Evolutionary conservation across 2,329 filamentous ascomycete species (phyloP).

Genomic region (Myriosclerotinia duriaeana): DNA sequence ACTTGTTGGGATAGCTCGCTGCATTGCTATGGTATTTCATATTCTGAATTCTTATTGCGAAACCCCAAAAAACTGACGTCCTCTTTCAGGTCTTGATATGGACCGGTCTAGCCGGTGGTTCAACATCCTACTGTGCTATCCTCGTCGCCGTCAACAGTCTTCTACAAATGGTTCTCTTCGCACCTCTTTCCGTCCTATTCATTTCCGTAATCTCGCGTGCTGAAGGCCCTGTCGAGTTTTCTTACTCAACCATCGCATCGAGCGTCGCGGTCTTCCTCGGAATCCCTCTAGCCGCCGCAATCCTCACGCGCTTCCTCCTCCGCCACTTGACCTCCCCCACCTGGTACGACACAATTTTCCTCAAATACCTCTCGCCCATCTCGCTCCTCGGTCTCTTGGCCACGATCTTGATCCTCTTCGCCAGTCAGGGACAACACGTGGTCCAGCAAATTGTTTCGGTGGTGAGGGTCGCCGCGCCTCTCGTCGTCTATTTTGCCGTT

Average conservation of each 20-base stretch:
- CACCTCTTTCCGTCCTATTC: constrained; percentile 64
- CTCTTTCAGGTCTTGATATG: constrained; percentile 59
- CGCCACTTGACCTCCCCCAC: constrained; percentile 53
- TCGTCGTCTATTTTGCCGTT: constrained; percentile 76
- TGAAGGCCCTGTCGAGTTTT: constrained; percentile 45
- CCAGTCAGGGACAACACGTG: constrained; percentile 73
- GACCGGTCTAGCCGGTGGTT: constrained; percentile 74
- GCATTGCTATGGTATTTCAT: constrained; percentile 74
- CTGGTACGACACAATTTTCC: constrained; percentile 68
- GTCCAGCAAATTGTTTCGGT: constrained; percentile 83
- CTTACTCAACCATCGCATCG: constrained; percentile 69
- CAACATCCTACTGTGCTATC: constrained; percentile 79
- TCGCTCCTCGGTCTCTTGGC: constrained; percentile 82
- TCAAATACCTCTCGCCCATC: constrained; percentile 69
- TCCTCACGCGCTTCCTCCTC: constrained; percentile 69
- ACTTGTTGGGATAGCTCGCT: constrained; percentile 79
- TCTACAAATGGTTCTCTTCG: constrained; percentile 71
- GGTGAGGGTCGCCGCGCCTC: constrained; percentile 73
- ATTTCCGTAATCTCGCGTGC: constrained; percentile 64
- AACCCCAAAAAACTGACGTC: constrained; percentile 18
- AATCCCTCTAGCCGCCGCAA: constrained; percentile 76
- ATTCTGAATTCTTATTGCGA: background rate
- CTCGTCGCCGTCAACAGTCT: constrained; percentile 74
- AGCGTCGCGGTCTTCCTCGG: constrained; percentile 84
- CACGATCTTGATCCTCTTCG: constrained; percentile 84